These are phyloP conservation scores for Huntiella abstrusa DNA, from an alignment of 2,329 filamentous ascomycete genomes.

Conservation along the genomic window DNA sequence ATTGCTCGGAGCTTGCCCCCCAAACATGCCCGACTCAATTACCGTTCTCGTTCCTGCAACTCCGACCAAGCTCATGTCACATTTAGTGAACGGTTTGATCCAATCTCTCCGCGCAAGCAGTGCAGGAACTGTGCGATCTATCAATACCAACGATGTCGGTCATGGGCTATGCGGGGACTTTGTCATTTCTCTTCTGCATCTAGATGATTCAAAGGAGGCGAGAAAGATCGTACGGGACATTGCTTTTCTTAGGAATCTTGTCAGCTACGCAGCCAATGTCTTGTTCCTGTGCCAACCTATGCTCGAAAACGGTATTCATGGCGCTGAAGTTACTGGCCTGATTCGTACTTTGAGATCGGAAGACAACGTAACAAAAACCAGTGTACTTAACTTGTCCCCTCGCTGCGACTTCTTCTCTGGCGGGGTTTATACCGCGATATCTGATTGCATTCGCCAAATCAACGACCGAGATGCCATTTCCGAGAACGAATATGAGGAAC, in stretches of 20 bases:
- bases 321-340: constrained; percentile 26
- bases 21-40: not conserved
- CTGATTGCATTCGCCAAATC: not conserved
- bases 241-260: constrained; percentile 24
- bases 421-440: not conserved
- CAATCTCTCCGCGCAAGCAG: too few relatives aligned
- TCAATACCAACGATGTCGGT: too few relatives aligned
- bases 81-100: too few relatives aligned
- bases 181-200: constrained; percentile 8
- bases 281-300: constrained; percentile 29
- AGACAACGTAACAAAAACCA: constrained; percentile 16
- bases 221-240: constrained; percentile 14
- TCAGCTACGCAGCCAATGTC: constrained; percentile 20
- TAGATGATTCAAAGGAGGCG: not conserved
- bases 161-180: not conserved
- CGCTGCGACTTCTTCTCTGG: not conserved
- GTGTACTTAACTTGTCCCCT: not conserved
- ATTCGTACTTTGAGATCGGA: constrained; percentile 31
- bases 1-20: not conserved
- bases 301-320: constrained; percentile 18
- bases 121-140: too few relatives aligned
- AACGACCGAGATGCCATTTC: not conserved
- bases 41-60: constrained; percentile 1
- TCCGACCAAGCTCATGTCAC: not conserved
- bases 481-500: constrained; percentile 23